Evolutionary conservation across 2,329 filamentous ascomycete species (phyloP).

Genomic region (Ophioceras dolichostomum): DNA sequence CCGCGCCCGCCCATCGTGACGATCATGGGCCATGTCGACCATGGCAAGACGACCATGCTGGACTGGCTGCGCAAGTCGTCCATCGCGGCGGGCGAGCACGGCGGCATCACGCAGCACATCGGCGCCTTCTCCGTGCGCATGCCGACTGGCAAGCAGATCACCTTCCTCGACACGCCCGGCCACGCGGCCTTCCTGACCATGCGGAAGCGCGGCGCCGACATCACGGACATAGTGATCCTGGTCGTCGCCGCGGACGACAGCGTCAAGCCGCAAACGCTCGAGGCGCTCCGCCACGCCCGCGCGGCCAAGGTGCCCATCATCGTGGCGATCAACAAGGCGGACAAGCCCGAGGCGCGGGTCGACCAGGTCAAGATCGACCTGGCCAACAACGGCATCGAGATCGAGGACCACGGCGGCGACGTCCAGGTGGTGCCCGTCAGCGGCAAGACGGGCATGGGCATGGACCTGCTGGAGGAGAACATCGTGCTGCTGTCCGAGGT

Average conservation of each 20-base stretch:
- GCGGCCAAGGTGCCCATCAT: slow-evolving; percentile 86
- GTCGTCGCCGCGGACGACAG: slow-evolving; percentile 96
- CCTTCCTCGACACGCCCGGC: slow-evolving; percentile 92
- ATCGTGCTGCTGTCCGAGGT: slow-evolving; percentile 79
- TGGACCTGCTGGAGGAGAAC: slow-evolving; percentile 84
- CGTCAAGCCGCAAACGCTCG: slow-evolving; percentile 92
- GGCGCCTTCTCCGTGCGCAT: slow-evolving; percentile 90
- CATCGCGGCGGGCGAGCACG: slow-evolving; percentile 81
- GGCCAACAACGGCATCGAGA: slow-evolving; percentile 68
- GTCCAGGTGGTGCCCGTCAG: slow-evolving; percentile 86
- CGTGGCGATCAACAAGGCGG: slow-evolving; percentile 94
- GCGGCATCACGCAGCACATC: slow-evolving; percentile 96
- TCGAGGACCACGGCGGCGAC: slow-evolving; percentile 92
- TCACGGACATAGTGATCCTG: slow-evolving; percentile 92
- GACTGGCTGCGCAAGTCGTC: slow-evolving; percentile 91
- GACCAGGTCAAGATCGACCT: slow-evolving; percentile 85
- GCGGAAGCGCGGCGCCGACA: slow-evolving; percentile 87
- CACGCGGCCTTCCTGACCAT: slow-evolving; percentile 94
- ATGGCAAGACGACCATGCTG: slow-evolving; percentile 93
- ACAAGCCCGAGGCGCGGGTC: slow-evolving; percentile 71
- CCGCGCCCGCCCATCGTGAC: slow-evolving; percentile 84
- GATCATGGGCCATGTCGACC: slow-evolving; percentile 98
- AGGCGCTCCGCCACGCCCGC: slow-evolving; percentile 89
- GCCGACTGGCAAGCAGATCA: slow-evolving; percentile 78
- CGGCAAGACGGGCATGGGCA: slow-evolving; percentile 86